A percentile compares a stretch with the other conserved stretches of the same genome.
Conservation (phyloP, 2,329 filamentous ascomycete genomes). For the Botrytis pseudocinerea region DNA sequence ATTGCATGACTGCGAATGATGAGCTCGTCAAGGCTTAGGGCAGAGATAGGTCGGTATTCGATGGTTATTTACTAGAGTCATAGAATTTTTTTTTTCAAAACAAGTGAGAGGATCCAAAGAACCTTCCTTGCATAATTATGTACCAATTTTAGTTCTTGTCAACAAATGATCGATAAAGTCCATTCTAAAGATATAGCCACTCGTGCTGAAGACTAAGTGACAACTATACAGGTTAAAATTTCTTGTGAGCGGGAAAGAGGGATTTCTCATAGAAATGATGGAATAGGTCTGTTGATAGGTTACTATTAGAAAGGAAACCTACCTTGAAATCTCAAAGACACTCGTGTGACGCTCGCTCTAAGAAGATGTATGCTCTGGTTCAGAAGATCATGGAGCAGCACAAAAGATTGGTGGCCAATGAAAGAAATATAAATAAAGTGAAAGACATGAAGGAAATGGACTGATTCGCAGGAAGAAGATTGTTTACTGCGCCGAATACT, state of each 20-base stretch:
- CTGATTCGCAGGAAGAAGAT: neutral
- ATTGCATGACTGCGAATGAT: constrained; percentile 41
- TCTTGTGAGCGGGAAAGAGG: neutral
- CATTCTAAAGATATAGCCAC: neutral
- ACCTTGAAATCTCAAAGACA: neutral
- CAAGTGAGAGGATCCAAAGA: neutral
- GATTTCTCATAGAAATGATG: neutral
- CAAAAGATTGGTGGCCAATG: neutral
- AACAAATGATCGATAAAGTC: neutral
- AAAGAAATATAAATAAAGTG: neutral
- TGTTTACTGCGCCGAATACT: neutral
- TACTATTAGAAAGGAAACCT: neutral
- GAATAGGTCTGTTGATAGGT: neutral
- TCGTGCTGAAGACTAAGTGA: neutral
- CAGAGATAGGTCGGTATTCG: constrained; percentile 30
- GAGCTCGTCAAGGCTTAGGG: constrained; percentile 36
- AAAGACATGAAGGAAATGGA: neutral
- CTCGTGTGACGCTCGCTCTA: too few relatives aligned
- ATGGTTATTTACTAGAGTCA: neutral
- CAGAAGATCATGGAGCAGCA: neutral
- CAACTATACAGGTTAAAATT: neutral
- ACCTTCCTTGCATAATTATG: neutral
- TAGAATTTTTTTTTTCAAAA: neutral
- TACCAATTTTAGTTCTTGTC: neutral
- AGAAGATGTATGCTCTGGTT: neutral